Evolutionary conservation across 192 early-diverging fungal species (phyloP).

Genomic region (Geosiphon pyriformis): DNA sequence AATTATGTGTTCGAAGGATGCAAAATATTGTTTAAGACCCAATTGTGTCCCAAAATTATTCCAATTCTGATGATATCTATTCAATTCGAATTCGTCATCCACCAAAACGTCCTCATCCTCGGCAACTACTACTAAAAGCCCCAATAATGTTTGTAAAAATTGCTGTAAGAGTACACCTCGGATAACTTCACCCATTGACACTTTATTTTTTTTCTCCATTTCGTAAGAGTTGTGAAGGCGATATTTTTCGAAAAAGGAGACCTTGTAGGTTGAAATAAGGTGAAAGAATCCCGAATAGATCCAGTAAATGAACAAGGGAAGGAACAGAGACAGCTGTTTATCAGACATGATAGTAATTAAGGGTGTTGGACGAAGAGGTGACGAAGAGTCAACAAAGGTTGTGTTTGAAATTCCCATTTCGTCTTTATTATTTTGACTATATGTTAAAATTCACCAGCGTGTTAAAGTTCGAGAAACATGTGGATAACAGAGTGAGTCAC

Average conservation of each 20-base stretch:
- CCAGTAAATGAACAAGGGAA: constrained; percentile 65
- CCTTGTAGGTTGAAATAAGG: constrained; percentile 50
- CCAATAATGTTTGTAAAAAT: constrained; percentile 50
- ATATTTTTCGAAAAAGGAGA: constrained; percentile 64
- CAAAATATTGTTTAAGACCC: not conserved
- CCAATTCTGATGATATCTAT: not conserved
- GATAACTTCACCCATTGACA: constrained; percentile 59
- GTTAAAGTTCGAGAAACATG: no score
- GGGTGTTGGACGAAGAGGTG: constrained; percentile 18
- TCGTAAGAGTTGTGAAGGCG: constrained; percentile 56
- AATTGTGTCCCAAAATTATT: not conserved
- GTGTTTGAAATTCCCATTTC: no score
- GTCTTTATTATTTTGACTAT: no score
- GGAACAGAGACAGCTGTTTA: constrained; percentile 43
- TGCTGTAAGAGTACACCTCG: constrained; percentile 64
- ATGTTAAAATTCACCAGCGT: no score
- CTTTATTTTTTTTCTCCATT: constrained; percentile 53
- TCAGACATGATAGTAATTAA: constrained; percentile 43
- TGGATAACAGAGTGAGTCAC: no score
- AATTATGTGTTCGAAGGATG: constrained; percentile 4
- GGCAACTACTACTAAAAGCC: constrained; percentile 25
- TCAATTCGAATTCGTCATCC: not conserved
- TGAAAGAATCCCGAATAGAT: constrained; percentile 61
- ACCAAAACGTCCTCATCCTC: constrained; percentile 20
- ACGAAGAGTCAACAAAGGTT: no score